Evolutionary conservation across 768 basidiomycete genomes (phyloP), one percentile per base, ranked within the genome.

Genomic region (Lentinula sp.): DNA sequence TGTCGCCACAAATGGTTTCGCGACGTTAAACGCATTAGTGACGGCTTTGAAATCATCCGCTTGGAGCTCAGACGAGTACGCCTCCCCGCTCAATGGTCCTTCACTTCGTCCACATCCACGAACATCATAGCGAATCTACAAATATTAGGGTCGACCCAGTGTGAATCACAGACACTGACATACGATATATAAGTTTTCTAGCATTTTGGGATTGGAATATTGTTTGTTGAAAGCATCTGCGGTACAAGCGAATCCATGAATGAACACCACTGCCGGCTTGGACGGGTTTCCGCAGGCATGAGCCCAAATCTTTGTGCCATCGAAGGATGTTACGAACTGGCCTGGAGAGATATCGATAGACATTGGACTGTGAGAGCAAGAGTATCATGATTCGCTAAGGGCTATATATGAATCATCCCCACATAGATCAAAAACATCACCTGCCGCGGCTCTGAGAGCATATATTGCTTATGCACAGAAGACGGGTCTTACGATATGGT

Each of bases 81-180:
- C 65, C 13, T 64, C 66, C n/a, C 18, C 41, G 3, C 15, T 55
- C 15, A 45, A 32, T 5, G 67, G 66, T 39, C 61, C 64, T 4
- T 56, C 66, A 35, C 61, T 63, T 35, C 60, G 50, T 8, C 66
- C 67, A 58, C 66, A 66, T 16, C 68, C 68, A 8, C 67, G 65
- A 35, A 64, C 56, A 53, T 69, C 67, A 48, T 69, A 69, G 32
- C 64, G 62, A 36, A 69, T 63, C 68, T 69, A n/a, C 10, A n/a
- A 37, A 23, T 1, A 36, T 16, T 7, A 9, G 36, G 28, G 15
- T 36, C 6, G 13, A 18, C 6, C 37, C 0, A 37, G 28, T 6
- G 4, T 12, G 46, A 12, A 15, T 33, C 15, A 20, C 8, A 42
- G 2, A 37, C 51, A 6, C 23, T 32, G 12, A 9, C 45, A 1